Evolutionary conservation across 495 filamentous ascomycete genomes (phyloP).

Genomic region (Penicillium goetzii): DNA sequence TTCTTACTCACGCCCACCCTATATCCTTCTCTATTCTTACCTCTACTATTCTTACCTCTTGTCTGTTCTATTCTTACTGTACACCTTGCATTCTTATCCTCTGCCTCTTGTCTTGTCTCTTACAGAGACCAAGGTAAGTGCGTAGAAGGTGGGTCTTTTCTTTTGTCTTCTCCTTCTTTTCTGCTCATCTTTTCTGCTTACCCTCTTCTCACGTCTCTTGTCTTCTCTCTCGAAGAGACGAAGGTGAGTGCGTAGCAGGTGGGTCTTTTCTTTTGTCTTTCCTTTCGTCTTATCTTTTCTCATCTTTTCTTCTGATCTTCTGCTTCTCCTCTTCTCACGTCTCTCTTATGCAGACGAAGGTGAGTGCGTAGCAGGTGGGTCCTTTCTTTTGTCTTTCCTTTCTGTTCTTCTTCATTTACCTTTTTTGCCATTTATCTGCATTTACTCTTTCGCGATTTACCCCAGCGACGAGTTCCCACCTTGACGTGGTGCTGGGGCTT

Average conservation of each 20-base stretch:
- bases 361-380: not conserved
- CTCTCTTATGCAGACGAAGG: not conserved
- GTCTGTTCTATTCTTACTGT: not conserved
- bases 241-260: not conserved
- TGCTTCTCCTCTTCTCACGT: not conserved
- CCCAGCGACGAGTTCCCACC: conserved; percentile 2
- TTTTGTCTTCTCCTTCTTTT: not conserved
- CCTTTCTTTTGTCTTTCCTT: not conserved
- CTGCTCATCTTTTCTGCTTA: no score
- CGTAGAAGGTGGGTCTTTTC: conserved; percentile 5
- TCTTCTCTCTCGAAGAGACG: not conserved
- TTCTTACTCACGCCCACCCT: not conserved
- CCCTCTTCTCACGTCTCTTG: not conserved
- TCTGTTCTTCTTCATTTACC: not conserved
- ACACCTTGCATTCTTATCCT: not conserved
- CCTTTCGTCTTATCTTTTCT: not conserved
- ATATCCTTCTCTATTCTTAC: not conserved
- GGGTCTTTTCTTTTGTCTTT: not conserved
- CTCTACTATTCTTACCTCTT: not conserved
- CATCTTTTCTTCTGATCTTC: not conserved
- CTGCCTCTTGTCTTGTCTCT: not conserved
- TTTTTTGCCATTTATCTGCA: not conserved
- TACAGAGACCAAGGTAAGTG: not conserved
- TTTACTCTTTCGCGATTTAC: conserved; percentile 1
- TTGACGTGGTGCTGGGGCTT: not conserved